A percentile compares a stretch with the other conserved stretches of the same genome.
Evolutionary conservation across 306 rosid genomes (phyloP).

Genomic region (Trifolium subterraneum): DNA sequence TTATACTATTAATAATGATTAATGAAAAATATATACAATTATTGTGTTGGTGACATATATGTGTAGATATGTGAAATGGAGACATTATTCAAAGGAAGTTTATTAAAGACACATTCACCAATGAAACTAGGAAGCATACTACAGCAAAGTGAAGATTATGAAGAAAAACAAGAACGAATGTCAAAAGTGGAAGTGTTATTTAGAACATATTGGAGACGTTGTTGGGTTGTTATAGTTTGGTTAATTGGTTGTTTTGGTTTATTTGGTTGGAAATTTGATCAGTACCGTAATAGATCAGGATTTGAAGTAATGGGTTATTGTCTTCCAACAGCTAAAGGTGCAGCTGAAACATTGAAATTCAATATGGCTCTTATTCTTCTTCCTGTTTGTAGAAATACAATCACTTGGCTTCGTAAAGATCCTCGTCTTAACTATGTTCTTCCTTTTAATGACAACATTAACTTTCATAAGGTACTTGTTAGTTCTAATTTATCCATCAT

Average conservation of each 20-base stretch:
- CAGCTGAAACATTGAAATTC: constrained; percentile 84
- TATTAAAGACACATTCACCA: constrained; percentile 48
- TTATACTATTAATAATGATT: background rate
- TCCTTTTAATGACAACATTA: constrained; percentile 79
- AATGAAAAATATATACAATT: background rate
- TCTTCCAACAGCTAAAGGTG: constrained; percentile 82
- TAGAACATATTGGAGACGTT: constrained; percentile 74
- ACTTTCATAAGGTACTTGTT: constrained; percentile 76
- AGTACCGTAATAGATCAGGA: constrained; percentile 62
- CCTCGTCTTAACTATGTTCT: constrained; percentile 57
- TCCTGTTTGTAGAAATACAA: constrained; percentile 79
- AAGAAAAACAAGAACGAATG: constrained; percentile 51
- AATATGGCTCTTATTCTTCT: constrained; percentile 88
- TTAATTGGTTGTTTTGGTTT: constrained; percentile 53
- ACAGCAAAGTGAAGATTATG: constrained; percentile 20
- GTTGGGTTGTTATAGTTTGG: constrained; percentile 75
- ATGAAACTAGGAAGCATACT: constrained; percentile 31
- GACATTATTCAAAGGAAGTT: constrained; percentile 52
- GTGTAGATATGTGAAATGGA: constrained; percentile 54
- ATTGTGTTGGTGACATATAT: constrained; percentile 1
- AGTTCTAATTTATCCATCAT: background rate
- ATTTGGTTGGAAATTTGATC: constrained; percentile 80
- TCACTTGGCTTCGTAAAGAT: constrained; percentile 72
- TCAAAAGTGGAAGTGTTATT: constrained; percentile 66
- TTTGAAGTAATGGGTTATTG: constrained; percentile 93